phyloP scores from a whole-genome alignment of 257 asterid species.

The Thymus mandschuricus region DNA sequence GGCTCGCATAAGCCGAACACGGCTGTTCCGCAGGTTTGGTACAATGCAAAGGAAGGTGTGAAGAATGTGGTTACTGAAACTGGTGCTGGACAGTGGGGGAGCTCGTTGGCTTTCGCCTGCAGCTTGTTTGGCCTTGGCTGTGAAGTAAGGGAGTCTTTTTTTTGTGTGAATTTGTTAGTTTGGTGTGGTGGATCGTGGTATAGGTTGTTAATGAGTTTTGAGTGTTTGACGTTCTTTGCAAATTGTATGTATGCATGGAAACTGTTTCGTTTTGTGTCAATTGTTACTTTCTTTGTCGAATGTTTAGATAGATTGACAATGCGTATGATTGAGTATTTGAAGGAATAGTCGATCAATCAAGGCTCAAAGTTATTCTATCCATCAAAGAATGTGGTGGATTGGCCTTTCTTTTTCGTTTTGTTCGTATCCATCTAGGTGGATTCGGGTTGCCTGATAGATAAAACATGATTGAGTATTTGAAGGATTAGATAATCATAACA shows the following conservation, averaged over 20 bases:
- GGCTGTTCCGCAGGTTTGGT: constrained; percentile 95
- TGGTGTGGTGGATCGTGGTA: not conserved
- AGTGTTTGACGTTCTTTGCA: not conserved
- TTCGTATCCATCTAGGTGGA: no score
- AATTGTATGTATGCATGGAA: not conserved
- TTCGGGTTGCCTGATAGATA: not conserved
- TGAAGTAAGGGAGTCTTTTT: constrained; percentile 51
- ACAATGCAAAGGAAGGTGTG: constrained; percentile 77
- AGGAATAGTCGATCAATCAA: not conserved
- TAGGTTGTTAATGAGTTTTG: not conserved
- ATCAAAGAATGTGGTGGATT: no score
- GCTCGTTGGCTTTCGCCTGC: constrained; percentile 82
- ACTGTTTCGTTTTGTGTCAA: not conserved
- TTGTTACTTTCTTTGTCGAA: not conserved
- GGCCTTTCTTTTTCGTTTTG: not conserved
- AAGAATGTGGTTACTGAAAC: constrained; percentile 86
- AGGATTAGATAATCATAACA: not conserved
- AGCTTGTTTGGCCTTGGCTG: constrained; percentile 83
- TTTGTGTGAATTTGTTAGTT: not conserved
- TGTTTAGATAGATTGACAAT: not conserved
- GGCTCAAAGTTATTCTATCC: no score
- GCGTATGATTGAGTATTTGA: not conserved
- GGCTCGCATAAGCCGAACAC: constrained; percentile 94
- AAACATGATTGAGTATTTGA: not conserved
- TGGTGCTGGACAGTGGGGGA: constrained; percentile 99